Evolutionary conservation across 1,284 basidiomycete genomes (phyloP), one percentile per base, ranked within the genome.

Genomic region (Moesziomyces sp.): DNA sequence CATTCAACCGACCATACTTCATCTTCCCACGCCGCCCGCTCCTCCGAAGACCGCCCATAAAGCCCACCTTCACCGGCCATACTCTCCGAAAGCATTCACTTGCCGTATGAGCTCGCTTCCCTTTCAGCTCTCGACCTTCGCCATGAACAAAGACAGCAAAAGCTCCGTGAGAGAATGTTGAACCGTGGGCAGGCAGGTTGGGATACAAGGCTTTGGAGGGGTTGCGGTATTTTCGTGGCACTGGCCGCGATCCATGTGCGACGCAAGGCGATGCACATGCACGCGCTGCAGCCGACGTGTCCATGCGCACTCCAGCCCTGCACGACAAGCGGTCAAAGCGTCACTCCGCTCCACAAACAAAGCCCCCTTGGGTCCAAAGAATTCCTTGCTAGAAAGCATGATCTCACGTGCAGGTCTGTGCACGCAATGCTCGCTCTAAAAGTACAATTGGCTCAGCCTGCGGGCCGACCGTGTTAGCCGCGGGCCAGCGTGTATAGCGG

Each of bases 211-310:
- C 38, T 40, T 40, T 11, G 14, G 3, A 14, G 14, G 14, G 5
- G 35, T 18, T 40, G 38, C 18, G 38, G 38, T 6, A 18, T 40
- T 40, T 16, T 40, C 14, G 35, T 14, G 6, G 18, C 38, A 7
- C 38, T 2, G 16, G 18, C 38, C 38, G 18, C 38, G 38, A 18
- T 35, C 16, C 38, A 18, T 40, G 9, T 49, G 58, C 52, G 52
- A 61, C 47, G 43, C 46, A 44, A 61, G 47, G 52, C 52, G 58
- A 61, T 54, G 52, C 58, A 45, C 26, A 40, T 18, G 16, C 38
- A 18, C 16, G 38, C 38, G 38, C 38, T 40, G 38, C 38, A 40
- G 5, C 16, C 18, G 38, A 18, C 5, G 38, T 18, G 38, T 40
- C 38, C 38, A 16, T 7, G 38, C 38, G 16, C 16, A 40, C 5